Conservation (phyloP, 2,329 filamentous ascomycete species). For the Talaromyces sp. region DNA sequence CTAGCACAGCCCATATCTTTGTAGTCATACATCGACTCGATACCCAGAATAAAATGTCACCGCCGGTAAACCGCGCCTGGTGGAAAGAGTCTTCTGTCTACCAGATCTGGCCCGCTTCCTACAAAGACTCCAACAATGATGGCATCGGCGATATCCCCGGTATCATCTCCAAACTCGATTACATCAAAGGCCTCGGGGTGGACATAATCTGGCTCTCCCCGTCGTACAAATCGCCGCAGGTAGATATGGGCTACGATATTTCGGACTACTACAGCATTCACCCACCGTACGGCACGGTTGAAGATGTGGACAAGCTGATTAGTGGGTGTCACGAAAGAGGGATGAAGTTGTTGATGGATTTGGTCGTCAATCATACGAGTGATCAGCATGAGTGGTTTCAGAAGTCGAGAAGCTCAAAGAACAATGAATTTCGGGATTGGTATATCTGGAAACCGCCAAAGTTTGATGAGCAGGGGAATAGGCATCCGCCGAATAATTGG, state of each 20-base stretch:
- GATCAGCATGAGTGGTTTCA: constrained; percentile 70
- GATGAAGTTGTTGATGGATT: constrained; percentile 70
- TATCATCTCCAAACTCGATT: constrained; percentile 62
- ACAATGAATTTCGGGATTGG: constrained; percentile 66
- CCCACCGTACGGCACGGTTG: constrained; percentile 62
- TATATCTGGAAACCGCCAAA: constrained; percentile 58
- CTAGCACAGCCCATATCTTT: background rate
- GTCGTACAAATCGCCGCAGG: constrained; percentile 52
- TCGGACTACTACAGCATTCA: constrained; percentile 64
- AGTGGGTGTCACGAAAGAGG: constrained; percentile 57
- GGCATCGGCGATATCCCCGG: constrained; percentile 65
- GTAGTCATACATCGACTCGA: background rate
- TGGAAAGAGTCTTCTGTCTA: constrained; percentile 59
- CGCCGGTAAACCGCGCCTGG: constrained; percentile 41
- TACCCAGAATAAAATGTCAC: background rate
- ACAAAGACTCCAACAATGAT: constrained; percentile 49
- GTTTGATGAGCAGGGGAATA: constrained; percentile 55
- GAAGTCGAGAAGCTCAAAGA: constrained; percentile 59
- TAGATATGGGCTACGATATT: constrained; percentile 54
- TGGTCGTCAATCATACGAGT: constrained; percentile 76
- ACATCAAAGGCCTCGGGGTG: constrained; percentile 60
- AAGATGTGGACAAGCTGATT: constrained; percentile 63
- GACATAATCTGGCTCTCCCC: constrained; percentile 58
- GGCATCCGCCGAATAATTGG: constrained; percentile 72
- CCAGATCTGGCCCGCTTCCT: constrained; percentile 60